Conservation (phyloP, 140 eudicot species). For the Erigeron philadelphicus region DNA sequence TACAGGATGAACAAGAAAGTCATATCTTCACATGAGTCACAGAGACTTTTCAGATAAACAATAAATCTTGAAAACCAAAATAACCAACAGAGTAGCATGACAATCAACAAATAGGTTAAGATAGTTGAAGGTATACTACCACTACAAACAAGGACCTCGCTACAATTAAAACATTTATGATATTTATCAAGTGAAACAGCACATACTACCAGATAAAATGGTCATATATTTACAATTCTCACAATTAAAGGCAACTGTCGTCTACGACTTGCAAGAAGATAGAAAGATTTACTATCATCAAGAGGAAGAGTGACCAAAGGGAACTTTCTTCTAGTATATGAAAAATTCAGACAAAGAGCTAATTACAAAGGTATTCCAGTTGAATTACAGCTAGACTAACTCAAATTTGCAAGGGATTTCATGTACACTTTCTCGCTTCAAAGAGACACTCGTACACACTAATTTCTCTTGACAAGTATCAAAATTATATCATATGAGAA, state of each 20-base stretch:
- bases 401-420: neutral
- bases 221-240: too few relatives aligned
- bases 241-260: too few relatives aligned
- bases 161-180: neutral
- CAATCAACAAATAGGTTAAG: neutral
- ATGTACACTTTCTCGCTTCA: neutral
- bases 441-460: neutral
- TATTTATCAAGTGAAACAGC: constrained; percentile 3
- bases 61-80: too few relatives aligned
- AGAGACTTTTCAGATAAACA: too few relatives aligned
- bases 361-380: neutral
- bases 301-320: neutral
- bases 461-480: neutral
- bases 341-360: neutral
- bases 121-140: neutral
- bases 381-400: neutral
- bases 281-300: neutral
- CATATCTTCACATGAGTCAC: neutral
- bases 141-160: neutral
- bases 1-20: neutral
- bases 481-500: neutral
- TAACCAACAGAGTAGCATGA: too few relatives aligned
- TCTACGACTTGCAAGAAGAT: too few relatives aligned
- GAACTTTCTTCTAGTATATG: neutral
- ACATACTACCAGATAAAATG: neutral